Conservation (phyloP, 2,329 filamentous ascomycete genomes). For the Dryadomyces quercivorus region DNA sequence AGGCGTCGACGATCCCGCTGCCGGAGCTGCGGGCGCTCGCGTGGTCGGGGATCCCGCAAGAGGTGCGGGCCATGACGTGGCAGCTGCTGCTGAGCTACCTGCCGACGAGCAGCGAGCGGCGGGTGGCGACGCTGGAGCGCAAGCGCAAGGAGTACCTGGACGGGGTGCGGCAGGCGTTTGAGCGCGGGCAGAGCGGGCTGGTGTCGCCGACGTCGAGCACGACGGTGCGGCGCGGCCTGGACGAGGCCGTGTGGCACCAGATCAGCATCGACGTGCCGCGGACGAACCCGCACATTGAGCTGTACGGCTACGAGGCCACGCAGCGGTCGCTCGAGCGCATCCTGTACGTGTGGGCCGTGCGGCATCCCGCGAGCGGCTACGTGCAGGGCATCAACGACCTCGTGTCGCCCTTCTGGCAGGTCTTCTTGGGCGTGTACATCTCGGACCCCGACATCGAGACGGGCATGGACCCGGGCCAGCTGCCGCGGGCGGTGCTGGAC, state of each 20-base stretch:
- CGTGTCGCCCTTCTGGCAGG: conserved; percentile 95
- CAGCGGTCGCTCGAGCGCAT: conserved; percentile 90
- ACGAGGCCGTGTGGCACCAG: conserved; percentile 98
- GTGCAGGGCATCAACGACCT: conserved; percentile 98
- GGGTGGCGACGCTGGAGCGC: conserved; percentile 78
- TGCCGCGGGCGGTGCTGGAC: conserved; percentile 82
- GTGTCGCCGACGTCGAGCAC: background rate
- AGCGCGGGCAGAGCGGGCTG: conserved; percentile 19
- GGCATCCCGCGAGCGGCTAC: conserved; percentile 93
- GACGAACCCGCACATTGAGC: conserved; percentile 88
- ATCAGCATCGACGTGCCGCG: conserved; percentile 97
- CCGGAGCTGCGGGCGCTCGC: conserved; percentile 73
- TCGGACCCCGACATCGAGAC: conserved; percentile 85
- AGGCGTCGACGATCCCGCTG: conserved; percentile 79
- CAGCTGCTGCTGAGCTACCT: conserved; percentile 90
- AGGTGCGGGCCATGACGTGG: conserved; percentile 99
- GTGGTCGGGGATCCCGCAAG: conserved; percentile 89
- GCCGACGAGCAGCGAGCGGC: conserved; percentile 88
- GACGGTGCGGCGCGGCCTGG: conserved; percentile 36
- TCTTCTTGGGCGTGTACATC: conserved; percentile 89
- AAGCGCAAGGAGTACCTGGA: conserved; percentile 96
- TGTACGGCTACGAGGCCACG: conserved; percentile 93
- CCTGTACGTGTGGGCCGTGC: conserved; percentile 92
- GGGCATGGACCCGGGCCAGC: conserved; percentile 92
- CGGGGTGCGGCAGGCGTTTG: conserved; percentile 65